Evolutionary conservation across 2,329 filamentous ascomycete genomes (phyloP).

Genomic region (Coniochaeta sp.): DNA sequence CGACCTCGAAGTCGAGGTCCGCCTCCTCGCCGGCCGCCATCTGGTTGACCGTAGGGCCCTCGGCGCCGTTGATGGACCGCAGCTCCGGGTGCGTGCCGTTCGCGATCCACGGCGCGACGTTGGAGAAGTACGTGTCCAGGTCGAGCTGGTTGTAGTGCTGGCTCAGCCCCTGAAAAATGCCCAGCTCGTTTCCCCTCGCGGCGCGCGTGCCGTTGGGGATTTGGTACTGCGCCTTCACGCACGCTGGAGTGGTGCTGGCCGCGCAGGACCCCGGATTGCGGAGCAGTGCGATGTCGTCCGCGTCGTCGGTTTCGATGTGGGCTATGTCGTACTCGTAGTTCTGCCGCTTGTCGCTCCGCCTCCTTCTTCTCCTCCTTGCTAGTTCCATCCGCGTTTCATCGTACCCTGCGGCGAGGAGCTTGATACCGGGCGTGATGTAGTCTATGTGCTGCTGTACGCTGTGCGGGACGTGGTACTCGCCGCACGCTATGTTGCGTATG

Average conservation of each 20-base stretch:
- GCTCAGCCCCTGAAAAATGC: conserved; percentile 20
- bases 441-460: conserved; percentile 11
- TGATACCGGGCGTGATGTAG: conserved; percentile 10
- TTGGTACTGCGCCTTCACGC: conserved; percentile 10
- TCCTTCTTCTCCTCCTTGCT: background rate
- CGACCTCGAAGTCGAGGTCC: conserved; percentile 28
- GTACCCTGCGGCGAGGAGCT: conserved; percentile 1
- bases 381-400: background rate
- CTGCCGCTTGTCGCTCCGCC: background rate
- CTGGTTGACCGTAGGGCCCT: conserved; percentile 9
- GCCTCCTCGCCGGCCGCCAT: conserved; percentile 22
- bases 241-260: conserved; percentile 7
- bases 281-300: background rate
- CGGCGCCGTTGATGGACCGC: conserved; percentile 22
- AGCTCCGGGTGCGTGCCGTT: conserved; percentile 22
- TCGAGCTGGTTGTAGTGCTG: conserved; percentile 27
- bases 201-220: conserved; percentile 10
- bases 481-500: conserved; percentile 13
- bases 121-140: conserved; percentile 21
- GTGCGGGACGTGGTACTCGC: conserved; percentile 11
- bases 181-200: conserved; percentile 11
- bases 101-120: conserved; percentile 15
- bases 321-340: conserved; percentile 5
- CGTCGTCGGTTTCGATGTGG: background rate
- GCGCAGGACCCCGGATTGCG: conserved; percentile 5